Conservation (phyloP, 257 asterid species). For the Forsythia suspensa region DNA sequence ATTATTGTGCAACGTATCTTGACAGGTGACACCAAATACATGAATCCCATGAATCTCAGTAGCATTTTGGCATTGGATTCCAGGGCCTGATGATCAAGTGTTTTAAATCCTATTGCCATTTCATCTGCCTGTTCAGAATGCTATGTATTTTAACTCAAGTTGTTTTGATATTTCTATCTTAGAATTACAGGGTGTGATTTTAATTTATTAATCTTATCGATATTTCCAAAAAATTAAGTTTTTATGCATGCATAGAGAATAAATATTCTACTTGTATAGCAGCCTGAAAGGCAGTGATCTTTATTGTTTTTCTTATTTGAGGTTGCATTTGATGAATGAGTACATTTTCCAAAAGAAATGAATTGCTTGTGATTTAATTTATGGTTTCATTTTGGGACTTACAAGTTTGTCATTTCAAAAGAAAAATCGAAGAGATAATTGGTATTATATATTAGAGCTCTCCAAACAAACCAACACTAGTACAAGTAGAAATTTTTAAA, state of each 20-base stretch:
- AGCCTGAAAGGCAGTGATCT: neutral
- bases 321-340: neutral
- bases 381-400: neutral
- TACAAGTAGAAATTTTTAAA: no score
- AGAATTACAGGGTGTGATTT: neutral
- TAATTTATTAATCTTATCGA: neutral
- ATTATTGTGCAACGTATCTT: constrained; percentile 61
- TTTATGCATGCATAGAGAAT: neutral
- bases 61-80: constrained; percentile 50
- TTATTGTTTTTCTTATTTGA: neutral
- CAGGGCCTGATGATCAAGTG: constrained; percentile 28
- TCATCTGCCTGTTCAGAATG: neutral
- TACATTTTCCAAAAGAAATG: neutral
- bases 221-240: neutral
- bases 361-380: neutral
- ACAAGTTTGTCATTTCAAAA: neutral
- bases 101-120: neutral
- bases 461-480: no score
- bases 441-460: no score
- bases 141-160: neutral
- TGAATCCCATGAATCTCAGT: constrained; percentile 77
- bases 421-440: no score
- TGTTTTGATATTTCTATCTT: constrained; percentile 20
- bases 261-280: constrained; percentile 6
- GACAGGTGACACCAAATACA: constrained; percentile 46